Conservation (phyloP, 768 basidiomycete genomes). For the Solioccasus polychromus region DNA sequence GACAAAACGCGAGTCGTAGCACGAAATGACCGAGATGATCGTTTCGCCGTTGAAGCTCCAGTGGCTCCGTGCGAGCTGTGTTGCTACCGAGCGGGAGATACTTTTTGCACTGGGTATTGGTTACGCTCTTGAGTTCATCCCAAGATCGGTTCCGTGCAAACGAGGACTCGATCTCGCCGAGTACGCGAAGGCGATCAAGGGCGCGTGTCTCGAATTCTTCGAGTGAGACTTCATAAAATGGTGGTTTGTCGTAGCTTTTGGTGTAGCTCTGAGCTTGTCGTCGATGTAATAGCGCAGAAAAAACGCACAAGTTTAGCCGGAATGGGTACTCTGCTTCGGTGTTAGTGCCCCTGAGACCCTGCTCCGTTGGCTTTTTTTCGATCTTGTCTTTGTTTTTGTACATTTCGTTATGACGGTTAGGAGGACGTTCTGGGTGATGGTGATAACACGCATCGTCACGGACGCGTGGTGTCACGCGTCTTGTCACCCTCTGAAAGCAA, state of each 20-base stretch:
- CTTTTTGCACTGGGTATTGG: conserved; percentile 61
- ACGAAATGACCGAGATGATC: conserved; percentile 96
- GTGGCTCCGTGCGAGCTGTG: conserved; percentile 43
- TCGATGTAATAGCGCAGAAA: not conserved
- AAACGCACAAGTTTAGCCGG: conserved; percentile 75
- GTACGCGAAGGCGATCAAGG: conserved; percentile 79
- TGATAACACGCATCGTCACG: conserved; percentile 5
- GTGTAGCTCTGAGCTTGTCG: conserved; percentile 7
- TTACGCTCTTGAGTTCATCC: conserved; percentile 71
- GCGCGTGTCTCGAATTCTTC: conserved; percentile 96
- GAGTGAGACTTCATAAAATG: conserved; percentile 82
- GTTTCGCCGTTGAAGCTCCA: conserved; percentile 65
- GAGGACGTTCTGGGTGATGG: not conserved
- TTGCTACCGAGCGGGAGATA: conserved; percentile 70
- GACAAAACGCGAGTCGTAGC: conserved; percentile 89
- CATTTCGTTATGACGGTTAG: conserved; percentile 11
- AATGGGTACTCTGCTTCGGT: conserved; percentile 49
- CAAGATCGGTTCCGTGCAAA: conserved; percentile 78
- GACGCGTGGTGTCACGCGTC: conserved; percentile 27
- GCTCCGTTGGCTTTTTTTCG: not conserved
- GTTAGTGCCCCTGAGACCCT: not conserved
- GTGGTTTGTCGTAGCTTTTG: conserved; percentile 83
- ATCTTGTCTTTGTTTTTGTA: conserved; percentile 16
- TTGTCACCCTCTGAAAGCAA: conserved; percentile 11
- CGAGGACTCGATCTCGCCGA: conserved; percentile 90